These are phyloP conservation scores for Cucurbita argyrosperma DNA, from an alignment of 306 rosid species.

Conservation along the genomic window DNA sequence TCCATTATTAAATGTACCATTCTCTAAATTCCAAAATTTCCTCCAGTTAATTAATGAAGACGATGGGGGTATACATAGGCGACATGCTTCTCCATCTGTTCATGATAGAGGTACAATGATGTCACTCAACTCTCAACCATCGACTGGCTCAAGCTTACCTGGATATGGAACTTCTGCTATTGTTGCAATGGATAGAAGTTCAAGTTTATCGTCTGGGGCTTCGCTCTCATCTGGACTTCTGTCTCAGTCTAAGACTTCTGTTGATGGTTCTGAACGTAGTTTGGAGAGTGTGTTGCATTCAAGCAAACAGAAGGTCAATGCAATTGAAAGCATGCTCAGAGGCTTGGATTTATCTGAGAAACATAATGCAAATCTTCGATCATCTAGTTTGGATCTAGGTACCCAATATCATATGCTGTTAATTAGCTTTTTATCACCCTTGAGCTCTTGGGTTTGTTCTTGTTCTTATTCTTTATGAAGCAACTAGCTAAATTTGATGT, in stretches of 20 bases:
- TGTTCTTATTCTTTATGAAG: background rate
- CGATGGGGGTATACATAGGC: constrained; percentile 89
- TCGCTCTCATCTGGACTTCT: constrained; percentile 57
- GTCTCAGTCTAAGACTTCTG: constrained; percentile 63
- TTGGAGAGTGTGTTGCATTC: constrained; percentile 88
- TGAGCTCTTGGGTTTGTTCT: background rate
- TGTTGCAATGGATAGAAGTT: constrained; percentile 95
- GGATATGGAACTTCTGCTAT: constrained; percentile 99
- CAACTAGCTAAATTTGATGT: constrained; percentile 11
- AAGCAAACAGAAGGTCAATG: constrained; percentile 96
- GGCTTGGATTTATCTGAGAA: constrained; percentile 88
- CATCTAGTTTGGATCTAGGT: constrained; percentile 99
- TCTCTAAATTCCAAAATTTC: constrained; percentile 11
- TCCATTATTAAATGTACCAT: constrained; percentile 7
- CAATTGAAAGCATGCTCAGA: constrained; percentile 98
- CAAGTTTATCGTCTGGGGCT: constrained; percentile 69
- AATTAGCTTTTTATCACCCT: constrained; percentile 13
- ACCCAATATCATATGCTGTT: constrained; percentile 29
- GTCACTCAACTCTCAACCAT: constrained; percentile 43
- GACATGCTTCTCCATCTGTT: constrained; percentile 80
- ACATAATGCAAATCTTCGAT: constrained; percentile 51
- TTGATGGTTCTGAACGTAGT: constrained; percentile 73
- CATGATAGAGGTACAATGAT: constrained; percentile 67
- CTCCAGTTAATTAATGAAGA: constrained; percentile 91
- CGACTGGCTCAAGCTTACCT: constrained; percentile 56